These are phyloP conservation scores for Cordyceps farinosa DNA, from an alignment of 2,329 filamentous ascomycete species.

Conservation along the genomic window DNA sequence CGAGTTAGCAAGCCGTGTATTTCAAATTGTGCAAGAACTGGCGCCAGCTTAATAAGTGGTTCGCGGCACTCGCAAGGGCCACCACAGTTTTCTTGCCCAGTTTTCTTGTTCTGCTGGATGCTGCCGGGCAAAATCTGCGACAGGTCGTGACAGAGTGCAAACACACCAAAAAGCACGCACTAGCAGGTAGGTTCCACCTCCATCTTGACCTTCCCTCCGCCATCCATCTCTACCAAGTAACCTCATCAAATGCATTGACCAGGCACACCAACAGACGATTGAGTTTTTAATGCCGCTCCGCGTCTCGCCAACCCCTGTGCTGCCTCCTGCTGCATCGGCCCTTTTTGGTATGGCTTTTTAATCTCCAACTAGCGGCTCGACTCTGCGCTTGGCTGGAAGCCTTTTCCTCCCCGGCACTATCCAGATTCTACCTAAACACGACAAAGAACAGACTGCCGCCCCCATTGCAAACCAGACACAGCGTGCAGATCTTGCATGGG, in stretches of 20 bases:
- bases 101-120: not conserved
- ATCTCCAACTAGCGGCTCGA: not conserved
- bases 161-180: conserved; percentile 12
- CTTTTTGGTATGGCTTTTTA: not conserved
- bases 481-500: not conserved
- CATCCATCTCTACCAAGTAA: not conserved
- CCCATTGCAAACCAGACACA: not conserved
- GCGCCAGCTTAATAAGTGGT: not conserved
- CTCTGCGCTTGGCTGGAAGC: conserved; percentile 4
- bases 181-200: conserved; percentile 4
- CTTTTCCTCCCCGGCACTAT: not conserved
- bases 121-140: not conserved
- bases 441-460: not conserved
- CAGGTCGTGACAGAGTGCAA: not conserved
- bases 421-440: not conserved
- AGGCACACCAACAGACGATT: conserved; percentile 8
- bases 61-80: not conserved
- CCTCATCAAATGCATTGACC: conserved; percentile 6
- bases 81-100: not conserved
- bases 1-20: not conserved
- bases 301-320: not conserved
- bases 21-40: not conserved
- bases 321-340: not conserved
- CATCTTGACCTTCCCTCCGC: conserved; percentile 4
- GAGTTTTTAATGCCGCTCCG: not conserved